Conservation (phyloP, 2,329 filamentous ascomycete genomes). For the Diaporthe batatas region DNA sequence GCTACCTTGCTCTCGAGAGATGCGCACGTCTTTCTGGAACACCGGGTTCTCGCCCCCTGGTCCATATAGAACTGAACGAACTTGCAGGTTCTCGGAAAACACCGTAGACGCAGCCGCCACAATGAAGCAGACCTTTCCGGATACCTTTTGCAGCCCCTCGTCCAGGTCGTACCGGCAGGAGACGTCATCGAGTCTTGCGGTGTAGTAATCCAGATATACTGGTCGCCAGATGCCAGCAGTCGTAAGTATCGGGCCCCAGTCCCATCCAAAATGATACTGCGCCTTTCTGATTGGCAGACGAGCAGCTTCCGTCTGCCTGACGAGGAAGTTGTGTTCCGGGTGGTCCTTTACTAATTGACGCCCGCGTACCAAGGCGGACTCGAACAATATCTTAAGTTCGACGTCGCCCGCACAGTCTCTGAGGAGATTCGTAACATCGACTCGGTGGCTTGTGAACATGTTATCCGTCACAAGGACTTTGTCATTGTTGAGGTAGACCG, state of each 20-base stretch:
- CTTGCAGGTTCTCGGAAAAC: background rate
- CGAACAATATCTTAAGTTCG: constrained; percentile 73
- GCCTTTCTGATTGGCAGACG: constrained; percentile 73
- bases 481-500: constrained; percentile 75
- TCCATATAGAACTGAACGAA: background rate
- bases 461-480: constrained; percentile 79
- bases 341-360: constrained; percentile 72
- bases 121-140: constrained; percentile 56
- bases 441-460: constrained; percentile 82
- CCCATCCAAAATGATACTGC: constrained; percentile 78
- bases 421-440: constrained; percentile 71
- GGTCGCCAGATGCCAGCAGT: constrained; percentile 81
- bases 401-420: constrained; percentile 65
- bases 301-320: constrained; percentile 75
- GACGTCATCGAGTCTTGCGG: constrained; percentile 75
- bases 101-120: background rate
- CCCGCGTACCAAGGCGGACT: constrained; percentile 73
- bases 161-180: constrained; percentile 72
- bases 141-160: constrained; percentile 68
- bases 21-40: background rate
- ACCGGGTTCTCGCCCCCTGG: background rate
- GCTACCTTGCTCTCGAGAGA: background rate
- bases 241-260: constrained; percentile 77
- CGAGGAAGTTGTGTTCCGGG: constrained; percentile 74
- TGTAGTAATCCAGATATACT: constrained; percentile 78